phyloP scores from a whole-genome alignment of 768 basidiomycete species.

The Grammothele lineata region DNA sequence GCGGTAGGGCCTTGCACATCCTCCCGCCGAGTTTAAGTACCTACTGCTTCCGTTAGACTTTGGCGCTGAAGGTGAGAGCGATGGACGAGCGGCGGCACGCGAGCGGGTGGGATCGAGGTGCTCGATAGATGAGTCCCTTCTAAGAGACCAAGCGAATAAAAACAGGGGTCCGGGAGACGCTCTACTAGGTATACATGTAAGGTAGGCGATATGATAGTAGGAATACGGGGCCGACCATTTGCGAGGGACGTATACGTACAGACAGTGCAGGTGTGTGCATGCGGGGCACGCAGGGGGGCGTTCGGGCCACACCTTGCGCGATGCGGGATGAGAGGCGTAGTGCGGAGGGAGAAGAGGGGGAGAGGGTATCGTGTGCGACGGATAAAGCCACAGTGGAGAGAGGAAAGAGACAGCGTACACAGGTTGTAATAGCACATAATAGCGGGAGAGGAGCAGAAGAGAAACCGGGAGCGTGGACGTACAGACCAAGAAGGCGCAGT shows the following conservation, averaged over 20 bases:
- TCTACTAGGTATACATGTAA: conserved; percentile 3
- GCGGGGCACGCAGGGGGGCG: neutral
- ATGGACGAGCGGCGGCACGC: no score
- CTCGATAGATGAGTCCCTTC: no score
- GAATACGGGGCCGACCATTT: neutral
- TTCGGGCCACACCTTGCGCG: neutral
- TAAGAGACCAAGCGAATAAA: no score
- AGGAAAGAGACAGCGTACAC: conserved; percentile 1
- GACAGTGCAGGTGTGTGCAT: neutral
- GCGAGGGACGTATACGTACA: neutral
- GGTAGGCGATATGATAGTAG: neutral
- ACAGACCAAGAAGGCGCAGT: conserved; percentile 7
- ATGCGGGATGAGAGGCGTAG: neutral
- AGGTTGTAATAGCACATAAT: conserved; percentile 8
- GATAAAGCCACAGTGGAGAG: conserved; percentile 2
- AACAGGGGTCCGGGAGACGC: no score
- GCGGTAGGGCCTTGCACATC: no score
- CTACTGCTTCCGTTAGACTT: no score
- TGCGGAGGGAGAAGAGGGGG: neutral
- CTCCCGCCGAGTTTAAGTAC: no score
- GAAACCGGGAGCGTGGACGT: neutral
- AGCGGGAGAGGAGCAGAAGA: neutral
- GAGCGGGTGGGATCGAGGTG: no score
- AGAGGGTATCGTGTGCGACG: conserved; percentile 10
- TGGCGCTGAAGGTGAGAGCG: no score